These are phyloP conservation scores for Rasamsonia emersonii DNA, from an alignment of 2,329 filamentous ascomycete species.

Conservation along the genomic window DNA sequence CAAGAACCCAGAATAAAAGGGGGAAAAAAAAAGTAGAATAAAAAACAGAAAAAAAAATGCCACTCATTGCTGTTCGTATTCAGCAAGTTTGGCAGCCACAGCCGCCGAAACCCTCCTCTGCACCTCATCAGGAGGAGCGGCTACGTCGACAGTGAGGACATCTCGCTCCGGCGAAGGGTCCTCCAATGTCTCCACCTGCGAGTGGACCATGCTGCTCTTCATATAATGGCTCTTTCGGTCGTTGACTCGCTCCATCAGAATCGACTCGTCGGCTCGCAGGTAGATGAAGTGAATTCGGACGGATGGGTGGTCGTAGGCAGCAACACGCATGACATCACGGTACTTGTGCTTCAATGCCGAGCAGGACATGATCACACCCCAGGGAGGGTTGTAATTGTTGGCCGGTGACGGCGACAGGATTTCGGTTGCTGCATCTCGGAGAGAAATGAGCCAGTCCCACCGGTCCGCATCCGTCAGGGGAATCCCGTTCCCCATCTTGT, in stretches of 20 bases:
- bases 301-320: constrained; percentile 63
- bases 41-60: not conserved
- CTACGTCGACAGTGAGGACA: constrained; percentile 60
- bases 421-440: constrained; percentile 56
- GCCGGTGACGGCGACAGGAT: constrained; percentile 34
- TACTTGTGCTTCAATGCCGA: constrained; percentile 96
- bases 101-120: constrained; percentile 50
- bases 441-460: constrained; percentile 88
- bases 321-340: constrained; percentile 79
- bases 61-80: constrained; percentile 21
- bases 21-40: constrained; percentile 5
- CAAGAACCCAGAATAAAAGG: not conserved
- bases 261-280: constrained; percentile 66
- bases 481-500: constrained; percentile 80
- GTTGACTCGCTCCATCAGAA: constrained; percentile 66
- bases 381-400: constrained; percentile 42
- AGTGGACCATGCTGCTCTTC: constrained; percentile 90
- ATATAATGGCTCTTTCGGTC: constrained; percentile 81
- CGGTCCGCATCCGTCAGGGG: constrained; percentile 88
- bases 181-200: constrained; percentile 84
- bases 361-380: constrained; percentile 89
- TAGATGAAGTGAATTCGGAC: constrained; percentile 90
- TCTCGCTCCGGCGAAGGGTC: constrained; percentile 67
- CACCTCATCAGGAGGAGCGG: constrained; percentile 47
- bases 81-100: constrained; percentile 48